Conservation (phyloP, 352 stramenopile species). For the Pythium phragmiticola region DNA sequence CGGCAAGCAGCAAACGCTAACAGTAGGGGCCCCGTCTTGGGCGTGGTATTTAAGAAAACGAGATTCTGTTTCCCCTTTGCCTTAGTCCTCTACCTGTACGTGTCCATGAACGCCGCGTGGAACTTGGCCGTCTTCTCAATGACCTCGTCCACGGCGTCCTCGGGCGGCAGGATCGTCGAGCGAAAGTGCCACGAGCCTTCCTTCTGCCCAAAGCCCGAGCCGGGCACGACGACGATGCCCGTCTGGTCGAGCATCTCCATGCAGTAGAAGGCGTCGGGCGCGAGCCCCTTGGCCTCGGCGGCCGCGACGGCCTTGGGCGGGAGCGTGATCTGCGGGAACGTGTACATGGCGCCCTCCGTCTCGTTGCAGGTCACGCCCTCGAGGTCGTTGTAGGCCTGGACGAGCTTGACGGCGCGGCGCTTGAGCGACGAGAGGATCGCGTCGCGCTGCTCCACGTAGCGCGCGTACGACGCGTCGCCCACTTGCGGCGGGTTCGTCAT, state of each 20-base stretch:
- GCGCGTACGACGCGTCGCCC: constrained; percentile 88
- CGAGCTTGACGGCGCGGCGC: constrained; percentile 92
- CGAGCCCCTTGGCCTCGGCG: constrained; percentile 67
- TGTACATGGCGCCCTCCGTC: constrained; percentile 98
- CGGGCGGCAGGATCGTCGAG: constrained; percentile 98
- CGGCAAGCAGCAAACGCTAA: constrained; percentile 31
- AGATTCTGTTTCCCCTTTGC: neutral
- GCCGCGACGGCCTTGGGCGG: constrained; percentile 84
- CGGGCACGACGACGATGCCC: constrained; percentile 97
- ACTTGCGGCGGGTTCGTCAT: constrained; percentile 96
- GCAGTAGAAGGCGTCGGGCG: constrained; percentile 97
- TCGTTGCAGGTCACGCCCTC: constrained; percentile 96
- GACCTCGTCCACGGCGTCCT: constrained; percentile 94
- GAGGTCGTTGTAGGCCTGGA: constrained; percentile 93
- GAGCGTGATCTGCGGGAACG: constrained; percentile 95
- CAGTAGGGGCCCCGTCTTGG: neutral
- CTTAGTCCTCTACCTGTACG: constrained; percentile 77
- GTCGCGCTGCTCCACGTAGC: constrained; percentile 90
- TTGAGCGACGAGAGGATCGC: constrained; percentile 94
- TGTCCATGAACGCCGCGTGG: constrained; percentile 95
- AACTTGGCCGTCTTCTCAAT: constrained; percentile 95
- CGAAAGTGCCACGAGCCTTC: constrained; percentile 97
- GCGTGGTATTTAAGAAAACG: constrained; percentile 18
- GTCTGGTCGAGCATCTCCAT: constrained; percentile 95
- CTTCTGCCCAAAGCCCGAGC: constrained; percentile 96